Evolutionary conservation across 768 basidiomycete genomes (phyloP), one percentile per base, ranked within the genome.

Genomic region (Suillus subaureus): DNA sequence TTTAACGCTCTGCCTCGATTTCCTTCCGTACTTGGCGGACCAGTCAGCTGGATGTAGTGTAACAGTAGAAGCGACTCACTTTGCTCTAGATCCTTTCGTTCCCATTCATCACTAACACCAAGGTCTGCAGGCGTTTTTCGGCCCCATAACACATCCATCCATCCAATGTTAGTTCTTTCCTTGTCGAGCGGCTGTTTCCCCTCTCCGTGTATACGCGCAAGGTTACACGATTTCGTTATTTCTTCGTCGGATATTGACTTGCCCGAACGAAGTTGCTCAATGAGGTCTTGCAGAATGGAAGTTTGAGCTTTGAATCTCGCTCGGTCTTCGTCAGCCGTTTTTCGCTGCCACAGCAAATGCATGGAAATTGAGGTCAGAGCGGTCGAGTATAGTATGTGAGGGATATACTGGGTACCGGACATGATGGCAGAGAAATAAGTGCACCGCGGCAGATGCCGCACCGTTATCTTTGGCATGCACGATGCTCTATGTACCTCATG

Each of bases 321-420:
- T 51, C 83, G 83, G 64, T 90, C 86, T 51, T 86, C 86, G 55
- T 81, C 83, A 42, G 81, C 78, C 0, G 71, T 70, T 58, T 80
- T 84, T 66, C 86, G 82, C 61, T 85, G 82, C 71, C 77, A 81
- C 45, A 91, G 81, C 33, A 90, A 79, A 75, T 92, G 89, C 64
- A 90, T 86, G 35, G 89, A 86, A 66, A 91, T 74, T 28, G 90
- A 90, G 56, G 84, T 86, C 70, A 90, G 79, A 11, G 88, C 89
- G 55, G 88, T 77, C 39, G 89, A 85, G 74, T 86, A 91, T 67
- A 91, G 61, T 62, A 89, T 78, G 69, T 91, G 89, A 35, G 87
- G 88, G 64, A 89, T 72, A 77, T 90, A 91, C 8, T 74, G 71
- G 35, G 77, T 70, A 63, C 68, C 64, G 4, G 64, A 62, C 77